phyloP scores from a whole-genome alignment of 768 basidiomycete species.

The Suillus alpinus region DNA sequence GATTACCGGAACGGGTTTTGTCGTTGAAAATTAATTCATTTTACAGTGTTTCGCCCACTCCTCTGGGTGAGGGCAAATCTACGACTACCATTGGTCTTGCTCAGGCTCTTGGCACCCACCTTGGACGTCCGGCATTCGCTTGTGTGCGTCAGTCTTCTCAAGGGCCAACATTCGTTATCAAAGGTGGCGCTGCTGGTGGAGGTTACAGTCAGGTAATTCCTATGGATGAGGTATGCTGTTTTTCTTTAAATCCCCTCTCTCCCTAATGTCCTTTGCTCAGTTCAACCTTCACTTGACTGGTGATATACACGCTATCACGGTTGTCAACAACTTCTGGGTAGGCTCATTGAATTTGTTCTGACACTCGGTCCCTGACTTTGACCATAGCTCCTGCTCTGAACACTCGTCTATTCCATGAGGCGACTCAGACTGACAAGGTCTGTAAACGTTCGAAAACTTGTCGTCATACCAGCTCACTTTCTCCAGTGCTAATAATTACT shows the following conservation, averaged over 20 bases:
- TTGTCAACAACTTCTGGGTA: conserved; percentile 96
- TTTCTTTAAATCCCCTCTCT: conserved; percentile 1
- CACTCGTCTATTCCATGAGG: conserved; percentile 97
- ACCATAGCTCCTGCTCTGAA: conserved; percentile 86
- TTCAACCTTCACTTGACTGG: conserved; percentile 97
- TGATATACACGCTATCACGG: conserved; percentile 96
- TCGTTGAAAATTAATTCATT: conserved; percentile 12
- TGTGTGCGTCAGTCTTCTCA: conserved; percentile 98
- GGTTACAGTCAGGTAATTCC: conserved; percentile 99
- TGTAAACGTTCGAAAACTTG: neutral
- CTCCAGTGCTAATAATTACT: too few species aligned
- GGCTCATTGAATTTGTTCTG: conserved; percentile 7
- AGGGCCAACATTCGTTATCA: conserved; percentile 98
- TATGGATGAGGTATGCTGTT: conserved; percentile 81
- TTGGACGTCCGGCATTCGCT: conserved; percentile 89
- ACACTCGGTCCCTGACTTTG: neutral
- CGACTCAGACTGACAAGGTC: conserved; percentile 91
- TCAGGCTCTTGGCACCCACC: conserved; percentile 93
- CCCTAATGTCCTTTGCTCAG: conserved; percentile 33
- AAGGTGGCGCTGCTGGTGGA: conserved; percentile 97
- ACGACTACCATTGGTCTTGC: conserved; percentile 97
- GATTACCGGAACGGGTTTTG: conserved; percentile 11
- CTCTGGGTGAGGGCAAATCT: conserved; percentile 96
- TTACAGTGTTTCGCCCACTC: conserved; percentile 88
- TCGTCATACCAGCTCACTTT: neutral